phyloP scores from a whole-genome alignment of 2,329 filamentous ascomycete genomes.

The Claviceps monticola region DNA sequence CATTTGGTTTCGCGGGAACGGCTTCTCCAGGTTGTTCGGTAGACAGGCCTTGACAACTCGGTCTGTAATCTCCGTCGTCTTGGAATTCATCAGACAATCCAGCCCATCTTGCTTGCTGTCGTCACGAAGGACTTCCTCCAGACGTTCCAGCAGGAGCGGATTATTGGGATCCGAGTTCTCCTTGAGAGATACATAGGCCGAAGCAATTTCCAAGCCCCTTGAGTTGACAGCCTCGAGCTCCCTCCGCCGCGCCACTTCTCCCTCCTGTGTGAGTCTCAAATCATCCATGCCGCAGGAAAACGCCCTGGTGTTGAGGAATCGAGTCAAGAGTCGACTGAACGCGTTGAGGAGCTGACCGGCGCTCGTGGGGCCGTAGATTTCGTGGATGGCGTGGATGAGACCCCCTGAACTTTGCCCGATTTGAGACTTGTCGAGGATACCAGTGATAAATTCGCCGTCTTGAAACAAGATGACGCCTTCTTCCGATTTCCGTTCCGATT shows the following conservation, averaged over 20 bases:
- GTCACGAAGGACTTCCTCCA: slow-evolving; percentile 84
- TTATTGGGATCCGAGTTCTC: slow-evolving; percentile 50
- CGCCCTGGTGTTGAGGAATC: slow-evolving; percentile 81
- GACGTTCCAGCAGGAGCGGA: slow-evolving; percentile 56
- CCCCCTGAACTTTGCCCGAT: slow-evolving; percentile 80
- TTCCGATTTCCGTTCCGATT: slow-evolving; percentile 65
- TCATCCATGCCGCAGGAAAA: slow-evolving; percentile 98
- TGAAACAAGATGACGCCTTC: slow-evolving; percentile 73
- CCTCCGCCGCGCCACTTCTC: slow-evolving; percentile 57
- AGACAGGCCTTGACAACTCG: slow-evolving; percentile 67
- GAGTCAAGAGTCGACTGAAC: slow-evolving; percentile 76
- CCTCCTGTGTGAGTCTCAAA: slow-evolving; percentile 66
- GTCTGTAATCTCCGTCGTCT: slow-evolving; percentile 57
- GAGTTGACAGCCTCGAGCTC: slow-evolving; percentile 52
- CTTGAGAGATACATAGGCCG: slow-evolving; percentile 77
- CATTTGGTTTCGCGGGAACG: slow-evolving; percentile 96
- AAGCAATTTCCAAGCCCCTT: slow-evolving; percentile 66
- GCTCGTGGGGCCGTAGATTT: slow-evolving; percentile 76
- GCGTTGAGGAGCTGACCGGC: slow-evolving; percentile 83
- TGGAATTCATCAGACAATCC: slow-evolving; percentile 73
- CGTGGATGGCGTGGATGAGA: slow-evolving; percentile 82
- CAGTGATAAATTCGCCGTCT: slow-evolving; percentile 74
- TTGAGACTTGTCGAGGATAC: slow-evolving; percentile 91
- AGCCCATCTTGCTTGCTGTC: slow-evolving; percentile 81
- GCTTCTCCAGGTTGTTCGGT: slow-evolving; percentile 70